phyloP scores from a whole-genome alignment of 257 asterid genomes.

The Capsicum pubescens region DNA sequence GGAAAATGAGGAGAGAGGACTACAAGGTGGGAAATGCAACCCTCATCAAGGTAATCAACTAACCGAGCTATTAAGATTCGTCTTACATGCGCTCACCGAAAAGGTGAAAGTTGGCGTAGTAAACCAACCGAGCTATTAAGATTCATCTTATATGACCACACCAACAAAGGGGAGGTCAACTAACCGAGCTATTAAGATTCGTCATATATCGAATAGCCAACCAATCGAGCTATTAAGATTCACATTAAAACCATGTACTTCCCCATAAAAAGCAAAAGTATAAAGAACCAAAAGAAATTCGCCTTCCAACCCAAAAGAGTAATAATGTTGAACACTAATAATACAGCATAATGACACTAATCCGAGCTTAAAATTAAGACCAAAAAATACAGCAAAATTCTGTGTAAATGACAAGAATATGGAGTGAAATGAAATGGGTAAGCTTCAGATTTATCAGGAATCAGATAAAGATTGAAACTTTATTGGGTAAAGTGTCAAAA shows the following conservation, averaged over 20 bases:
- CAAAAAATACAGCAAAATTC: background rate
- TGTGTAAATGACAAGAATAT: slow-evolving; percentile 22
- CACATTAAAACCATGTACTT: background rate
- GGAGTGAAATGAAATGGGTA: slow-evolving; percentile 33
- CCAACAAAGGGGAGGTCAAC: too few relatives aligned
- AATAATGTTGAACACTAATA: slow-evolving; percentile 46
- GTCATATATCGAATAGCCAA: too few relatives aligned
- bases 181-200: too few relatives aligned
- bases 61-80: too few relatives aligned
- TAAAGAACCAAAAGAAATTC: slow-evolving; percentile 25
- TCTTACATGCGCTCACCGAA: too few relatives aligned
- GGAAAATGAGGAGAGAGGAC: too few relatives aligned
- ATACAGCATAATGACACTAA: slow-evolving; percentile 33
- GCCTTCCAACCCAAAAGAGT: slow-evolving; percentile 33
- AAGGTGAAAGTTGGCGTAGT: too few relatives aligned
- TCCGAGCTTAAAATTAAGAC: slow-evolving; percentile 24
- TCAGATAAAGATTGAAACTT: background rate
- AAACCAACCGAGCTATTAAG: too few relatives aligned
- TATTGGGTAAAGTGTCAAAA: slow-evolving; percentile 31
- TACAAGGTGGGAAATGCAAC: too few relatives aligned
- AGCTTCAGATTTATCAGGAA: slow-evolving; percentile 33
- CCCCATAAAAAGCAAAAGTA: slow-evolving; percentile 6
- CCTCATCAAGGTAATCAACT: too few relatives aligned
- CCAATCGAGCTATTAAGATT: too few relatives aligned
- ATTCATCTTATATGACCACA: too few relatives aligned